A percentile compares a stretch with the other conserved stretches of the same genome.
These are phyloP conservation scores for Filobasidium floriforme DNA, from an alignment of 768 basidiomycete genomes.

Conservation along the genomic window DNA sequence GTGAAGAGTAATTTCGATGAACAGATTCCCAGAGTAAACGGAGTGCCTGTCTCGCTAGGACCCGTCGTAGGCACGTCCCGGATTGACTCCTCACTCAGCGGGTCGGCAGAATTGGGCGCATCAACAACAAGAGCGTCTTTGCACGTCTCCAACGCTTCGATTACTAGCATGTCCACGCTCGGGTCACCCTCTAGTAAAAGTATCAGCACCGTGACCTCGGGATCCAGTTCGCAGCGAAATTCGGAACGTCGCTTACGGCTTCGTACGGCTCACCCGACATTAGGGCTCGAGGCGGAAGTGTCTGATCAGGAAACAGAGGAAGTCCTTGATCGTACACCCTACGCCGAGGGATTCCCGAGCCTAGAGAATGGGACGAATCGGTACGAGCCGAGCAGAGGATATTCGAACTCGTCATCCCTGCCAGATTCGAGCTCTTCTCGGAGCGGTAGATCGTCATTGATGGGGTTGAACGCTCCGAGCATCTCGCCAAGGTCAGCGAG, in stretches of 20 bases:
- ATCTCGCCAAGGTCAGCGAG: background rate
- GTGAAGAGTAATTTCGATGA: background rate
- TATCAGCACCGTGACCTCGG: background rate
- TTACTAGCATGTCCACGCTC: background rate
- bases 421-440: background rate
- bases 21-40: too few species aligned
- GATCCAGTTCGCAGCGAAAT: background rate
- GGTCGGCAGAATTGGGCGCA: background rate
- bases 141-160: background rate
- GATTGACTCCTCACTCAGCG: background rate
- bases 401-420: background rate
- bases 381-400: background rate
- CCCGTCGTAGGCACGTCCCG: background rate
- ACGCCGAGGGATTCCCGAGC: background rate
- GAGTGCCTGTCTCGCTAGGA: too few species aligned
- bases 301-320: background rate
- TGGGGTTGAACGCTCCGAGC: background rate
- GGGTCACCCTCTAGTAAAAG: background rate
- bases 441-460: background rate
- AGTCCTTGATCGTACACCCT: background rate
- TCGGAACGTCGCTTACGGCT: background rate
- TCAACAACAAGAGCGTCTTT: background rate
- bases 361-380: background rate
- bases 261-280: background rate
- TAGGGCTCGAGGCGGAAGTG: background rate